A percentile compares a stretch with the other conserved stretches of the same genome.
Conservation (phyloP, 2,329 filamentous ascomycete genomes). For the Aureobasidium vineae region DNA sequence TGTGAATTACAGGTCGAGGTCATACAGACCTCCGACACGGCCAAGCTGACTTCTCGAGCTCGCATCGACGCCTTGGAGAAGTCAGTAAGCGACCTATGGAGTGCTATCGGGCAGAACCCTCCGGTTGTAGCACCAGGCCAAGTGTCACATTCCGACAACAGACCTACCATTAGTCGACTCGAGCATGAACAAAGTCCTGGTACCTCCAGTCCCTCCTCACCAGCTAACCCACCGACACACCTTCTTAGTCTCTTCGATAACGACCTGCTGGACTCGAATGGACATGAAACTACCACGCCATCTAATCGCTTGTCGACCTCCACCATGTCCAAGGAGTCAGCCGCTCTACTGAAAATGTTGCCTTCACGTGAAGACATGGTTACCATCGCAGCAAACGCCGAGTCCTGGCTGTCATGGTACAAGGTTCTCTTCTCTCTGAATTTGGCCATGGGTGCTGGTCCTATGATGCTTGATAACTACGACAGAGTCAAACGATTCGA, state of each 20-base stretch:
- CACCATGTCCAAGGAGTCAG: neutral
- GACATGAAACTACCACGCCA: neutral
- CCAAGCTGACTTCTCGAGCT: constrained; percentile 30
- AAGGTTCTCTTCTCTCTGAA: constrained; percentile 33
- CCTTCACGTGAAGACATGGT: constrained; percentile 33
- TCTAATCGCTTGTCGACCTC: neutral
- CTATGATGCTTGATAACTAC: constrained; percentile 34
- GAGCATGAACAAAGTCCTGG: neutral
- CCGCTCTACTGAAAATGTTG: constrained; percentile 31
- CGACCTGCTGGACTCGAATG: constrained; percentile 33
- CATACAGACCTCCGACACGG: constrained; percentile 22
- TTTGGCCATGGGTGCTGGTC: constrained; percentile 29
- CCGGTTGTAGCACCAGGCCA: constrained; percentile 23
- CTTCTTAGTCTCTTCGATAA: constrained; percentile 38
- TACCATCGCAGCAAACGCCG: constrained; percentile 31
- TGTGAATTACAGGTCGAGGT: constrained; percentile 32
- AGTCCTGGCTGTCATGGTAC: constrained; percentile 36
- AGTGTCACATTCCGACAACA: neutral
- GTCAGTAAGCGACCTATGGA: constrained; percentile 30
- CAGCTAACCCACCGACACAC: constrained; percentile 34
- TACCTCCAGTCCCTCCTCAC: constrained; percentile 28
- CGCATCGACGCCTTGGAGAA: constrained; percentile 32
- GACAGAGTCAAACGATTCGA: constrained; percentile 32
- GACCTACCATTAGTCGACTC: no score
- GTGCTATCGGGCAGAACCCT: constrained; percentile 20